These are phyloP conservation scores for Rosa chinensis DNA, from an alignment of 306 rosid species.

Conservation along the genomic window DNA sequence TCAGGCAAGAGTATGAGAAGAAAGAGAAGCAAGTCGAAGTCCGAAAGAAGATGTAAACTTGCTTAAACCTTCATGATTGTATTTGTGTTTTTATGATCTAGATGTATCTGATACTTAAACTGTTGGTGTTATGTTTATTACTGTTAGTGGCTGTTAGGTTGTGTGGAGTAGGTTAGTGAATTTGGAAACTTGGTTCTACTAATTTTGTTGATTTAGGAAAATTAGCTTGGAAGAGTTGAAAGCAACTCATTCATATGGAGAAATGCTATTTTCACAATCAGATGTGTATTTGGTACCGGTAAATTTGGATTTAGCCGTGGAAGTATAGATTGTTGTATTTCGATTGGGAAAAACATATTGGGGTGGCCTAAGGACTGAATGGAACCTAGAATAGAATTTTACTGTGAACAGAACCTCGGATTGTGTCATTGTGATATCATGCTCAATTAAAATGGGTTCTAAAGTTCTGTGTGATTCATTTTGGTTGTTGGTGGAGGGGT, in stretches of 20 bases:
- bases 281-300: not conserved
- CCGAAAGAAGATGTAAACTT: slow-evolving; percentile 83
- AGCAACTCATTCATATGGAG: not conserved
- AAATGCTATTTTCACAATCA: not conserved
- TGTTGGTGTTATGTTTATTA: no score
- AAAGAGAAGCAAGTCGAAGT: slow-evolving; percentile 89
- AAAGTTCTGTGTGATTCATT: not conserved
- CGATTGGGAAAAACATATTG: not conserved
- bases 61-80: not conserved
- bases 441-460: not conserved
- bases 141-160: not conserved
- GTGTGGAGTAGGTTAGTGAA: not conserved
- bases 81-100: not conserved
- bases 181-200: not conserved
- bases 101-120: not conserved
- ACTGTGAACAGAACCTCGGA: not conserved
- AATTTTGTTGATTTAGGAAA: not conserved
- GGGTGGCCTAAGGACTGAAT: not conserved
- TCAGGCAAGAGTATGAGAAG: slow-evolving; percentile 91
- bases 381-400: not conserved
- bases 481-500: not conserved
- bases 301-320: not conserved
- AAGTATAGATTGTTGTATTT: not conserved
- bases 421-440: not conserved
- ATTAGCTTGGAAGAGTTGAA: not conserved